These are phyloP conservation scores for Inga leiocalycina DNA, from an alignment of 306 rosid species.

Conservation along the genomic window DNA sequence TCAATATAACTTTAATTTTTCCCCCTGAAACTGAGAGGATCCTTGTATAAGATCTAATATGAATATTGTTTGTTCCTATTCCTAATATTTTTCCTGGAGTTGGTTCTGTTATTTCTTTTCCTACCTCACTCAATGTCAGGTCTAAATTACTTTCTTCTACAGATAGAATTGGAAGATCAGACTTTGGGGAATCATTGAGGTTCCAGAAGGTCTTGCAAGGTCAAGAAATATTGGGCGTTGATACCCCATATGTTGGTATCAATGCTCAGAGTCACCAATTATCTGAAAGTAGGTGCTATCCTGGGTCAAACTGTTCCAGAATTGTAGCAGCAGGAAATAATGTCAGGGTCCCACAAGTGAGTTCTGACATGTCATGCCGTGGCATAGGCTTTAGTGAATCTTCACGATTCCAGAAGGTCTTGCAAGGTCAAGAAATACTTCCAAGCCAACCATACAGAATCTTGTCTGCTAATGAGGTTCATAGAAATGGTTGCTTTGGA, in stretches of 20 bases:
- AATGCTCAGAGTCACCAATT: conserved; percentile 53
- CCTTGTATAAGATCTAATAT: conserved; percentile 4
- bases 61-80: background rate
- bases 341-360: conserved; percentile 49
- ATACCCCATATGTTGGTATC: conserved; percentile 57
- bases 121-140: conserved; percentile 10
- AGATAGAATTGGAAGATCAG: conserved; percentile 88
- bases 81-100: background rate
- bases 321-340: conserved; percentile 54
- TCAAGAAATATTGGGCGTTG: conserved; percentile 92
- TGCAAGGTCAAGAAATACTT: conserved; percentile 99
- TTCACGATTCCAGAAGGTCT: conserved; percentile 93
- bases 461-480: conserved; percentile 47
- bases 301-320: conserved; percentile 61
- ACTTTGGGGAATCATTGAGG: conserved; percentile 93
- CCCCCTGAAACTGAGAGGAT: background rate
- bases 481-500: conserved; percentile 58
- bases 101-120: background rate
- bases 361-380: conserved; percentile 62
- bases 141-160: conserved; percentile 26
- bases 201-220: conserved; percentile 99
- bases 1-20: background rate
- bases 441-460: conserved; percentile 71
- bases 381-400: conserved; percentile 85
- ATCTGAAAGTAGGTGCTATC: conserved; percentile 71